Evolutionary conservation across 2,329 filamentous ascomycete genomes (phyloP), one percentile per base, ranked within the genome.

Genomic region (Clonostachys rhizophaga): DNA sequence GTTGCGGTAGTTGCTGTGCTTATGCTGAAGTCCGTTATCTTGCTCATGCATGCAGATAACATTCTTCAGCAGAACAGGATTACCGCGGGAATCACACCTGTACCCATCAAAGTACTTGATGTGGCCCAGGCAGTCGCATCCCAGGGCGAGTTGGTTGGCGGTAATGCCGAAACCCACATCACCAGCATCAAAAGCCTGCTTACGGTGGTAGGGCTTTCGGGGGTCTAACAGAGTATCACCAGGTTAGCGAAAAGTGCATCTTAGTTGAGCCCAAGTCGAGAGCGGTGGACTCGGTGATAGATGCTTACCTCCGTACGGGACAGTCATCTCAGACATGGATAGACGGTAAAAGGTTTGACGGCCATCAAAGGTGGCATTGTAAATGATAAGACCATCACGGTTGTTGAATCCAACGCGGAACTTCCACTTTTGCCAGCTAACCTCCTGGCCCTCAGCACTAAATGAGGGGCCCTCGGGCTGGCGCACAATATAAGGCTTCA

Each of bases 331-430:
- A 49, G 78, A 79, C 42, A 89, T 70, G 17, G 78, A 79, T 46
- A 89, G 65, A 3, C 86, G 76, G 65, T 89, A 84, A 63, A 89
- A 78, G 34, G 89, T 69, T 39, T 76, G 81, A 44, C 83, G 74
- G 36, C 78, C 80, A 56, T 85, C 80, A 55, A 86, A 87, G 54
- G 75, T 72, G 8, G 89, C 68, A 54, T 89, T 83, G 52, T 88
- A 85, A 1, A 90, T 74, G 3, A 85, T 83, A 14, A 83, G 78
- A 18, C 86, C 86, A 64, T 89, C 86, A 11, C 86, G 74, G 50
- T 80, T 77, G 69, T 86, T 88, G 71, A 86, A 89, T 42, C 79
- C 79, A 14, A 90, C 79, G 48, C 84, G 72, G 68, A 91, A 82
- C 20, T 78, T 75, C 82, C 83, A 87, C 54, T 84, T 81, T 53